phyloP scores from a whole-genome alignment of 768 basidiomycete genomes.

The Ramaria rubella region DNA sequence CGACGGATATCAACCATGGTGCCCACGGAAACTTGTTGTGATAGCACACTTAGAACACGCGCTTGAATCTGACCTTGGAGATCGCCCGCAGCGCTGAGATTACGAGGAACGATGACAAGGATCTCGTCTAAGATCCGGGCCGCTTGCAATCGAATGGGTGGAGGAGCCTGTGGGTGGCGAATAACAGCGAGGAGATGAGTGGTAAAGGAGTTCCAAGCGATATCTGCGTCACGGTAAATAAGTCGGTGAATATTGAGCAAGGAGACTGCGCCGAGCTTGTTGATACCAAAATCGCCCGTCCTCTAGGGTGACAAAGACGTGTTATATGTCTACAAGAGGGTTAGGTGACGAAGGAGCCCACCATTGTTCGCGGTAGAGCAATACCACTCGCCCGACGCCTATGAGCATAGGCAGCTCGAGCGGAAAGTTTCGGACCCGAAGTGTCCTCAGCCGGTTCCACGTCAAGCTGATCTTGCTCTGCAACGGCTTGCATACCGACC shows the following conservation, averaged over 20 bases:
- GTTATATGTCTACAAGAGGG: conserved; percentile 1
- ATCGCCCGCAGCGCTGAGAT: conserved; percentile 47
- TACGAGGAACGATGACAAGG: conserved; percentile 68
- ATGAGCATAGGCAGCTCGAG: conserved; percentile 44
- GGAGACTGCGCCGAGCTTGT: conserved; percentile 73
- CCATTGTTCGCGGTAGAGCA: conserved; percentile 70
- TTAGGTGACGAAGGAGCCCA: conserved; percentile 31
- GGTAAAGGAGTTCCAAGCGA: conserved; percentile 82
- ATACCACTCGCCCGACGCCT: conserved; percentile 83
- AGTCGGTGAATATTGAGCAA: conserved; percentile 83
- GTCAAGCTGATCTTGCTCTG: conserved; percentile 1
- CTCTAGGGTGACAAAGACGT: conserved; percentile 38
- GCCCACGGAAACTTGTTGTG: conserved; percentile 52
- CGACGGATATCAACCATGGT: conserved; percentile 50
- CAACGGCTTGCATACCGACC: conserved; percentile 73
- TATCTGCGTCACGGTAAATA: conserved; percentile 70
- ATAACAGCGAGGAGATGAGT: conserved; percentile 75
- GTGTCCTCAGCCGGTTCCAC: conserved; percentile 36
- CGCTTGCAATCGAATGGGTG: conserved; percentile 80
- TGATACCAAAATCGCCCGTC: conserved; percentile 92
- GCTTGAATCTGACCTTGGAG: conserved; percentile 67
- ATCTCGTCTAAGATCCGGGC: conserved; percentile 83
- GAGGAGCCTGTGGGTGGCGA: conserved; percentile 61
- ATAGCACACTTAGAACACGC: conserved; percentile 79
- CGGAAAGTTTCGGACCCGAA: conserved; percentile 23